Percentiles rank a stretch among this genome's conserved stretches.
Evolutionary conservation across 331 rosid species (phyloP).

Genomic region (Quercus tomentella): DNA sequence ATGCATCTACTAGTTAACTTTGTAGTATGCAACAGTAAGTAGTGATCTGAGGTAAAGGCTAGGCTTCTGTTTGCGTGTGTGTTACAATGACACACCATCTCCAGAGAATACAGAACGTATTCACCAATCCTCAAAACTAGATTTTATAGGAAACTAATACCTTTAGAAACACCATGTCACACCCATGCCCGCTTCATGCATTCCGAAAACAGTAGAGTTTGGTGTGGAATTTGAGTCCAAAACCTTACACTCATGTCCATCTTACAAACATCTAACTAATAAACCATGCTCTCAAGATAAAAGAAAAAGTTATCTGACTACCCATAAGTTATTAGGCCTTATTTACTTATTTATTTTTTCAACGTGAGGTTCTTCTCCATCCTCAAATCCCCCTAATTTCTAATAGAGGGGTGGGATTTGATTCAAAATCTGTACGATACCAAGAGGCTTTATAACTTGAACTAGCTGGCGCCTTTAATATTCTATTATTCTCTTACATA

Average conservation of each 20-base stretch:
- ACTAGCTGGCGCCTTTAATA: not conserved
- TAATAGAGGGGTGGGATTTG: no score
- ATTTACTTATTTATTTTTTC: no score
- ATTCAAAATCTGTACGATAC: no score
- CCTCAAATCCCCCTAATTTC: no score
- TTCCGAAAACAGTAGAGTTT: not conserved
- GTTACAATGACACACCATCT: no score
- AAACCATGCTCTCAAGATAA: not conserved
- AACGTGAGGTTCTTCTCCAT: no score
- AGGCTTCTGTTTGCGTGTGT: no score
- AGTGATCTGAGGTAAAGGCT: not conserved
- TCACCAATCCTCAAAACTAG: not conserved
- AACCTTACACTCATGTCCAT: not conserved
- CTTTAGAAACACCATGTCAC: not conserved
- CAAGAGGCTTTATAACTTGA: not conserved
- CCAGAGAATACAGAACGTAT: no score
- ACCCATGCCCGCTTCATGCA: not conserved
- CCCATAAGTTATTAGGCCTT: not conserved
- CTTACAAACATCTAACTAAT: not conserved
- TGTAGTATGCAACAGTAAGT: not conserved
- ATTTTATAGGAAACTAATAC: not conserved
- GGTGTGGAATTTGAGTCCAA: not conserved
- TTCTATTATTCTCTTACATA: not conserved
- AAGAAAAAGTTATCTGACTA: not conserved
- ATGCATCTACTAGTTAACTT: no score